Evolutionary conservation across 257 asterid species (phyloP).

Genomic region (Vinca minor): DNA sequence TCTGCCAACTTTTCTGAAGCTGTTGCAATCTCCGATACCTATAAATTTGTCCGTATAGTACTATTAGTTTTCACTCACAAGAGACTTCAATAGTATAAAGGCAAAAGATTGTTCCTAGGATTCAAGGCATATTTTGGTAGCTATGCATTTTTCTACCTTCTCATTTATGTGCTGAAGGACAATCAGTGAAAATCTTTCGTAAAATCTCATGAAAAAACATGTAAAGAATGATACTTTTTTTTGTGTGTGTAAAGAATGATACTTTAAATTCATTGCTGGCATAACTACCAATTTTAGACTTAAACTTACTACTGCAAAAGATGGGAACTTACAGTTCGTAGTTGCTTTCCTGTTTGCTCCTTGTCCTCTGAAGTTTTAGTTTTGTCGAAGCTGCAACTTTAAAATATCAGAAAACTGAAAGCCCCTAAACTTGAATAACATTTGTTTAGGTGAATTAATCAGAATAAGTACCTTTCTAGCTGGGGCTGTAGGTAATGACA

Average conservation of each 20-base stretch:
- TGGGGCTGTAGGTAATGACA: slow-evolving; percentile 32
- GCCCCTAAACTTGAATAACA: not conserved
- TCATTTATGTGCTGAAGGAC: not conserved
- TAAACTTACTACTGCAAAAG: slow-evolving; percentile 1
- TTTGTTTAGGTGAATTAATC: slow-evolving; percentile 6
- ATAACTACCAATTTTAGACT: not conserved
- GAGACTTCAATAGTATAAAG: not conserved
- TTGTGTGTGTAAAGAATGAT: no score
- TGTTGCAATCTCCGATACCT: slow-evolving; percentile 71
- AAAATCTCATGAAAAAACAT: not conserved
- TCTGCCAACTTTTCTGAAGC: slow-evolving; percentile 84
- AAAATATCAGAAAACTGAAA: slow-evolving; percentile 19
- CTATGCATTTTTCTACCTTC: not conserved
- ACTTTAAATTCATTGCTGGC: no score
- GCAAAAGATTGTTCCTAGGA: not conserved
- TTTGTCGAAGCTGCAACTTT: slow-evolving; percentile 33
- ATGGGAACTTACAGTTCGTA: slow-evolving; percentile 49
- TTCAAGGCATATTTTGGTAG: not conserved
- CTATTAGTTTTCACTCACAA: not conserved
- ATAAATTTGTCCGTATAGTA: slow-evolving; percentile 11
- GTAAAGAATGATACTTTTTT: no score
- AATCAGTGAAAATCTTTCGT: not conserved
- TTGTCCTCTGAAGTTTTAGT: slow-evolving; percentile 28
- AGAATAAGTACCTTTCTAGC: slow-evolving; percentile 38
- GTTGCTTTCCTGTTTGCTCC: slow-evolving; percentile 31